These are phyloP conservation scores for Fusarium sp. DNA, from an alignment of 2,329 filamentous ascomycete genomes.

Conservation along the genomic window DNA sequence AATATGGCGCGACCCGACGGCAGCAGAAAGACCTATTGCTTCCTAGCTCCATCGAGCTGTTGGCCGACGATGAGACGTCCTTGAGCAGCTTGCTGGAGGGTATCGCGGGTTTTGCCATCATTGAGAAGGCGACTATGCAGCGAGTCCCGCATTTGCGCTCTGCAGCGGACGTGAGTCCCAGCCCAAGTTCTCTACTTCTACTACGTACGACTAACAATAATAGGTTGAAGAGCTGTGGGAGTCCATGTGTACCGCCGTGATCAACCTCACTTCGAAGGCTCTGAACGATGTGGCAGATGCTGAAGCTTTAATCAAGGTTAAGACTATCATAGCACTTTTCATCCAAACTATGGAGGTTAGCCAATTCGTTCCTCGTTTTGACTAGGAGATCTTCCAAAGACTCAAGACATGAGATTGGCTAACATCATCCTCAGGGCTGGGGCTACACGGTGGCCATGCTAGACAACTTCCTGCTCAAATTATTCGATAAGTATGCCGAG, in stretches of 20 bases:
- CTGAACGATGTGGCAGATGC: slow-evolving; percentile 87
- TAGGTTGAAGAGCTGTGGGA: slow-evolving; percentile 99
- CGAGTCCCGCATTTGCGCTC: slow-evolving; percentile 87
- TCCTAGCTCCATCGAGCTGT: slow-evolving; percentile 81
- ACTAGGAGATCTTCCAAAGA: slow-evolving; percentile 72
- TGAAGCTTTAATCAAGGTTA: slow-evolving; percentile 93
- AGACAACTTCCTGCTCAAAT: slow-evolving; percentile 86
- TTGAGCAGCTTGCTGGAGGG: slow-evolving; percentile 94
- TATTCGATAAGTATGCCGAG: slow-evolving; percentile 96
- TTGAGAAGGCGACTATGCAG: slow-evolving; percentile 94
- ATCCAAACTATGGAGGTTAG: slow-evolving; percentile 98
- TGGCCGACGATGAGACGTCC: slow-evolving; percentile 86
- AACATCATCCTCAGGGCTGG: slow-evolving; percentile 88
- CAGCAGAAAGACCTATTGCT: slow-evolving; percentile 93
- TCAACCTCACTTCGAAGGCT: slow-evolving; percentile 85
- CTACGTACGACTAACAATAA: slow-evolving; percentile 19
- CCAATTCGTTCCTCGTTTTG: slow-evolving; percentile 78
- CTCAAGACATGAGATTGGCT: slow-evolving; percentile 69
- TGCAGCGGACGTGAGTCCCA: slow-evolving; percentile 79
- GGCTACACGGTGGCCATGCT: slow-evolving; percentile 87
- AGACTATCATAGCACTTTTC: slow-evolving; percentile 92
- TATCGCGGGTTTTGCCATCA: slow-evolving; percentile 96
- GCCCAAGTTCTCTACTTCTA: no score
- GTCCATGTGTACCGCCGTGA: slow-evolving; percentile 93
- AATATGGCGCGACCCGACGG: slow-evolving; percentile 92